Evolutionary conservation across 768 basidiomycete species (phyloP).

Genomic region (Mycena belliarum): DNA sequence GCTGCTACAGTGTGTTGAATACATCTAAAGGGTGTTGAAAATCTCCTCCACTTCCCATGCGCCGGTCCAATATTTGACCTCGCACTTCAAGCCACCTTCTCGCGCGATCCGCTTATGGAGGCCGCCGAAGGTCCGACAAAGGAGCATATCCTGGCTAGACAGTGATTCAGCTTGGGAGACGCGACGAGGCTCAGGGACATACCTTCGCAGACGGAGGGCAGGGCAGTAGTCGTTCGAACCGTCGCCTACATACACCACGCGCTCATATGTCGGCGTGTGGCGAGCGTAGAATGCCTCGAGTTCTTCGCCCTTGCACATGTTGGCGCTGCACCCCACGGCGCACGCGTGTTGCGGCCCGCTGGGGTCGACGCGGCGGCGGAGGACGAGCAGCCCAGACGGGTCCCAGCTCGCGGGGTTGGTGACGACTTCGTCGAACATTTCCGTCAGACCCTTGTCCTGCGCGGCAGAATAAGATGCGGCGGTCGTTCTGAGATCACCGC

Average conservation of each 20-base stretch:
- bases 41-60: slow-evolving; percentile 97
- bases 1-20: not conserved
- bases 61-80: slow-evolving; percentile 84
- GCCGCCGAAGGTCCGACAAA: slow-evolving; percentile 78
- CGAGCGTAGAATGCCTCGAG: slow-evolving; percentile 77
- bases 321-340: slow-evolving; percentile 84
- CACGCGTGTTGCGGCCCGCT: slow-evolving; percentile 80
- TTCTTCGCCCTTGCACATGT: slow-evolving; percentile 99
- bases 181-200: slow-evolving; percentile 10
- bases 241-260: slow-evolving; percentile 90
- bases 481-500: not conserved
- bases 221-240: slow-evolving; percentile 97
- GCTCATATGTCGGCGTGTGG: slow-evolving; percentile 64
- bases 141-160: slow-evolving; percentile 75
- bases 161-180: not conserved
- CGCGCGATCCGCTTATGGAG: slow-evolving; percentile 75
- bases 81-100: slow-evolving; percentile 77
- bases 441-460: slow-evolving; percentile 73
- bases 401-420: slow-evolving; percentile 93
- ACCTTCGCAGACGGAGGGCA: slow-evolving; percentile 77
- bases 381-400: slow-evolving; percentile 63
- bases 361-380: slow-evolving; percentile 77
- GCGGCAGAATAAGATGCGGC: not conserved
- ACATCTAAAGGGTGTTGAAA: slow-evolving; percentile 47
- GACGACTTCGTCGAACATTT: slow-evolving; percentile 80